phyloP scores from a whole-genome alignment of 176 grass and related monocot species.

The Oryza nivara region DNA sequence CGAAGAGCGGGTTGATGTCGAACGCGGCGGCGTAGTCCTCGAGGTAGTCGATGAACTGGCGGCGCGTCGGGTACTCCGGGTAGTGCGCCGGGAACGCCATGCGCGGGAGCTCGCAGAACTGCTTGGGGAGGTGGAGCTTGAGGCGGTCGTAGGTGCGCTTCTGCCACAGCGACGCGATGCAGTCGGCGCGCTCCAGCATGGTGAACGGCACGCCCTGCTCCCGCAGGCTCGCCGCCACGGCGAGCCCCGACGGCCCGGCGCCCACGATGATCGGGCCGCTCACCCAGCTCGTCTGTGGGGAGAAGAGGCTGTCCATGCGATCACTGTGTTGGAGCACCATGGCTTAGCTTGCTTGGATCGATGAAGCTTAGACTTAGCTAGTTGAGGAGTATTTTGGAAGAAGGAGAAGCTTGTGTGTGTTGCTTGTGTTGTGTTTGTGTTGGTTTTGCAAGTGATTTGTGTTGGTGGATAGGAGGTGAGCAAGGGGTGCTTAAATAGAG shows the following conservation, averaged over 20 bases:
- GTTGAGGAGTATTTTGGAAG: background rate
- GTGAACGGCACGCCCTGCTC: conserved; percentile 80
- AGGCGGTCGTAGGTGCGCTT: conserved; percentile 80
- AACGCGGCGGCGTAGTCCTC: conserved; percentile 62
- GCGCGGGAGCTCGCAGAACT: conserved; percentile 79
- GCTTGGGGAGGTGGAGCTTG: conserved; percentile 86
- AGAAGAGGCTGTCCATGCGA: conserved; percentile 59
- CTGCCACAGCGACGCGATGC: conserved; percentile 84
- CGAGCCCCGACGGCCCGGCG: conserved; percentile 68
- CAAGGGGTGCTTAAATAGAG: conserved; percentile 60
- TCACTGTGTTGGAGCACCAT: conserved; percentile 48
- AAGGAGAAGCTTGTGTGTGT: conserved; percentile 16
- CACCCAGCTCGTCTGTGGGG: conserved; percentile 51
- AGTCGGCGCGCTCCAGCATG: conserved; percentile 66
- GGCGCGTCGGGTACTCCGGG: conserved; percentile 77
- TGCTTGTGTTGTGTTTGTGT: background rate
- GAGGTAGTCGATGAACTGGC: conserved; percentile 77
- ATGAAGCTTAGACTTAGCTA: background rate
- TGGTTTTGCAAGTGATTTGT: conserved; percentile 33
- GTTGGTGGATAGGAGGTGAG: conserved; percentile 45
- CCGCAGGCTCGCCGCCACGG: conserved; percentile 63
- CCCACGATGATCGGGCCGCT: conserved; percentile 87
- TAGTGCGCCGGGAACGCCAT: conserved; percentile 71
- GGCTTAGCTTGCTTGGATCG: background rate
- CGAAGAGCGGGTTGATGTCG: conserved; percentile 64